phyloP scores from a whole-genome alignment of 495 filamentous ascomycete species.

The Aspergillus homomorphus region DNA sequence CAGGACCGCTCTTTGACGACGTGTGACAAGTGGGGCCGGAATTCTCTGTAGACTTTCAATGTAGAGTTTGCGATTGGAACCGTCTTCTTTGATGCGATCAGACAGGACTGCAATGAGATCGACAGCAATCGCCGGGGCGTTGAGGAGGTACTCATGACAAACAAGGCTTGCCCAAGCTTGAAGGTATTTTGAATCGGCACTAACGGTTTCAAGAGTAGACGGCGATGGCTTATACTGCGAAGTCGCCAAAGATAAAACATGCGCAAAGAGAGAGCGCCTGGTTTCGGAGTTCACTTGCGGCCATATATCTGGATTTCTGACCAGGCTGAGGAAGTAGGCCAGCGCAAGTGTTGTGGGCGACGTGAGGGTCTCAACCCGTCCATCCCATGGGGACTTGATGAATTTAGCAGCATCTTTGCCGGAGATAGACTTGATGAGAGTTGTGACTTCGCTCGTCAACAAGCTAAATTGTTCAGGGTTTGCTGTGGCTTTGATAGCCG shows the following conservation, averaged over 20 bases:
- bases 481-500: constrained; percentile 22
- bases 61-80: constrained; percentile 30
- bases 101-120: constrained; percentile 37
- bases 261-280: constrained; percentile 32
- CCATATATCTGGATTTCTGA: constrained; percentile 36
- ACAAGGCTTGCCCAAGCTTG: constrained; percentile 44
- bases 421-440: constrained; percentile 31
- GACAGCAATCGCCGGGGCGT: constrained; percentile 31
- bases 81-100: constrained; percentile 32
- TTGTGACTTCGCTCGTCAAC: constrained; percentile 27
- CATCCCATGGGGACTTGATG: constrained; percentile 38
- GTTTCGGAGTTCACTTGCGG: constrained; percentile 24
- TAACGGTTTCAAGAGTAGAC: constrained; percentile 27
- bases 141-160: constrained; percentile 45
- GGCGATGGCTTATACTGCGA: constrained; percentile 31
- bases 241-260: constrained; percentile 37
- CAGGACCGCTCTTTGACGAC: constrained; percentile 35
- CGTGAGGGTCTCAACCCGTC: constrained; percentile 34
- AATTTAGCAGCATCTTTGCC: constrained; percentile 27
- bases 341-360: constrained; percentile 31
- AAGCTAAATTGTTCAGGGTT: constrained; percentile 24
- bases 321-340: constrained; percentile 36
- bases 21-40: constrained; percentile 36
- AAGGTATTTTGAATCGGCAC: constrained; percentile 33
- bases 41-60: constrained; percentile 43